Base-by-base conservation (phyloP, 345 rosid genomes). In the Carallia brachiata region DNA sequence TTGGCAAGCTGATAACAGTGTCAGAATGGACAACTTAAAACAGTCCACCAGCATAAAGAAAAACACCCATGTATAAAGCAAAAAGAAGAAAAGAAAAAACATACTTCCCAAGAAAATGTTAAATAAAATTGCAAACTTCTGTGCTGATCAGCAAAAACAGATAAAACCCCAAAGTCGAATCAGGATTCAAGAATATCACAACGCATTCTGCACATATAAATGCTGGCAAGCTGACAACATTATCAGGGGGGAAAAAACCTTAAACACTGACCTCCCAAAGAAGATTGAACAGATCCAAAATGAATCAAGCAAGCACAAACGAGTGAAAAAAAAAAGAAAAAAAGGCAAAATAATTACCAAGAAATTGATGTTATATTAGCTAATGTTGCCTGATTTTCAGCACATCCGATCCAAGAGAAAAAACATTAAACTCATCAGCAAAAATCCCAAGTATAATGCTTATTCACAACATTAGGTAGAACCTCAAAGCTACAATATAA, bases 1-100 rank as follows among this genome's bases (percentile, higher is more conserved):
- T 92, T 69, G 96, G 96, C 91, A 89, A 79, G 87, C 99, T 92
- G 98, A 87, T 84, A 80, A 81, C 78, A 73, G 80, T 70, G 82
- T 86, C 77, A 88, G 90, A 84, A 80, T 73, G 55, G 80, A 80
- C 70, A 73, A 58, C 32, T 79, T 56, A 62, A 67, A 67, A 71
- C 63, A 71, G 63, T 55, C 68, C 74, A 61, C 66, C 63, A 66
- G 34, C 19, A 77, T 58, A 60, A 69, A 71, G 63, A 30, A 62
- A 79, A 27, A 74, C 37, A 18, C 73, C 54, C 48, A 69, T 55
- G 58, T 18, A 71, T 53, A 34, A 6, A 65, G 12, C 19, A 74
- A 54, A 68, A 64, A 39, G 23, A n/a, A 37, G 39, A 36, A 39
- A n/a, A 23, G 47, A 64, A 48, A 36, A 31, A 31, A 2, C 37